These are phyloP conservation scores for Sordariomycetes sp. DNA, from an alignment of 2,329 filamentous ascomycete species.

Conservation along the genomic window DNA sequence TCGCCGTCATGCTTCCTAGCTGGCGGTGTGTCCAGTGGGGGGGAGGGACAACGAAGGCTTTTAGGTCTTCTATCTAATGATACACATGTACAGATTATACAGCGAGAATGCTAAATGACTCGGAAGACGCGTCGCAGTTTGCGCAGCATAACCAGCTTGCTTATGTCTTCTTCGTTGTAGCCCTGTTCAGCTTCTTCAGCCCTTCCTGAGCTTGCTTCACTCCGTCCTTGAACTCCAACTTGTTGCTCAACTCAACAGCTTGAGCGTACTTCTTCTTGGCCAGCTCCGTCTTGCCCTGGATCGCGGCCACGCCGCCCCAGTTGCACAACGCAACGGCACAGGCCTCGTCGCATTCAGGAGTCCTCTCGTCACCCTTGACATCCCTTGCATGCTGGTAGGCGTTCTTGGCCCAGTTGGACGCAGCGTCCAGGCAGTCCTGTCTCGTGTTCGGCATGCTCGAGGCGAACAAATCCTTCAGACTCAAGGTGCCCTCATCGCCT, in stretches of 20 bases:
- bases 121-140: too few relatives aligned
- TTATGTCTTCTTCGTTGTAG: too few relatives aligned
- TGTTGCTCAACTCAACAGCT: conserved; percentile 51
- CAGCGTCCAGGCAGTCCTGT: conserved; percentile 56
- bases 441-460: conserved; percentile 34
- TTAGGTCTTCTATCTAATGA: too few relatives aligned
- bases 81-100: too few relatives aligned
- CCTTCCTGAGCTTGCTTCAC: conserved; percentile 43
- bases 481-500: conserved; percentile 10
- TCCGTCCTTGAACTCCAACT: conserved; percentile 42
- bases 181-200: conserved; percentile 27
- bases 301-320: conserved; percentile 72
- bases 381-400: conserved; percentile 58
- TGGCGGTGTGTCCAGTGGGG: too few relatives aligned
- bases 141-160: too few relatives aligned
- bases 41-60: too few relatives aligned
- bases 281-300: conserved; percentile 55
- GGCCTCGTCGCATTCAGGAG: conserved; percentile 72
- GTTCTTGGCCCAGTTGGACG: conserved; percentile 70
- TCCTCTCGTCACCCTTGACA: conserved; percentile 57
- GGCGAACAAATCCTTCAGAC: conserved; percentile 16
- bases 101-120: too few relatives aligned
- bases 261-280: conserved; percentile 63
- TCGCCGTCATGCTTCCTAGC: too few relatives aligned
- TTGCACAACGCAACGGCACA: conserved; percentile 83